Evolutionary conservation across 345 rosid species (phyloP).

Genomic region (Moricandia moricandioides): DNA sequence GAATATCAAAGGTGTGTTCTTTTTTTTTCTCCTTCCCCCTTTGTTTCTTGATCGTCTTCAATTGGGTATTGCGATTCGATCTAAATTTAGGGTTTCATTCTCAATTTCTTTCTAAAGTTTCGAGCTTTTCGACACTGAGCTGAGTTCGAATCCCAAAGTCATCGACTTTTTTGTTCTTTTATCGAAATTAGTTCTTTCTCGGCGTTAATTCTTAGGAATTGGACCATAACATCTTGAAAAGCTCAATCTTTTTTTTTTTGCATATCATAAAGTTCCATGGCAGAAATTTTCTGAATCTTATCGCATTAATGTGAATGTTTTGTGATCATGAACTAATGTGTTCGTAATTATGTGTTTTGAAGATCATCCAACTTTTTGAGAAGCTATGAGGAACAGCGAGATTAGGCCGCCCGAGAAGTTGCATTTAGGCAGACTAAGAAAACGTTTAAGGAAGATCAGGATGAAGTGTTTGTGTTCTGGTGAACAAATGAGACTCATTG

Average conservation of each 20-base stretch:
- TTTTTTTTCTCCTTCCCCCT: not conserved
- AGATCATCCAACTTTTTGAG: conserved; percentile 39
- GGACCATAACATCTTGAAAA: not conserved
- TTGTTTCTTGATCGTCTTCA: conserved; percentile 27
- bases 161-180: conserved; percentile 15
- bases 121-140: conserved; percentile 20
- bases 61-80: conserved; percentile 17
- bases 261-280: not conserved
- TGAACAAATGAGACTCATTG: conserved; percentile 44
- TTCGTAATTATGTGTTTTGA: conserved; percentile 23
- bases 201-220: conserved; percentile 5
- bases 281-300: not conserved
- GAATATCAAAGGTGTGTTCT: conserved; percentile 29
- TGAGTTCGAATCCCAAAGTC: conserved; percentile 13
- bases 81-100: conserved; percentile 2
- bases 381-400: conserved; percentile 47
- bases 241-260: not conserved
- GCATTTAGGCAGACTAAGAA: conserved; percentile 33
- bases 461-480: conserved; percentile 62
- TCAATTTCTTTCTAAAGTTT: conserved; percentile 3
- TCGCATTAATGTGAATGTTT: conserved; percentile 4
- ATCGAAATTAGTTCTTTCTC: not conserved
- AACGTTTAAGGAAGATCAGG: conserved; percentile 42
- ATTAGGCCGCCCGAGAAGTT: conserved; percentile 34
- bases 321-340: not conserved